phyloP scores from a whole-genome alignment of 495 filamentous ascomycete genomes.

The Penicillium roqueforti region DNA sequence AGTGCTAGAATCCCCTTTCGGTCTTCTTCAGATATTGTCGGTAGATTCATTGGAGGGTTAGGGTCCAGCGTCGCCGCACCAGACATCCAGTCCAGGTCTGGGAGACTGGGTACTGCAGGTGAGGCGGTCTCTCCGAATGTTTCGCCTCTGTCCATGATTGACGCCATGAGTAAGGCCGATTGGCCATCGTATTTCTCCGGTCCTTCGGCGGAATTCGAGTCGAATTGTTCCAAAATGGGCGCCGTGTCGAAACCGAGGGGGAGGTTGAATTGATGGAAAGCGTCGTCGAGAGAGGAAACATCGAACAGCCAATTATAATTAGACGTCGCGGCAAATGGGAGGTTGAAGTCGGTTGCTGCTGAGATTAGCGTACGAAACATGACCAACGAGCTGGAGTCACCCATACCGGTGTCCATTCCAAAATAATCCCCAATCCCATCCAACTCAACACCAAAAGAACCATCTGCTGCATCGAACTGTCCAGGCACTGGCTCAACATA shows the following conservation, averaged over 20 bases:
- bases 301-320: slow-evolving; percentile 58
- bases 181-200: slow-evolving; percentile 16
- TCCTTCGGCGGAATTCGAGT: slow-evolving; percentile 2
- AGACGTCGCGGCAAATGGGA: slow-evolving; percentile 51
- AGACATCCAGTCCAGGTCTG: slow-evolving; percentile 36
- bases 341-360: slow-evolving; percentile 51
- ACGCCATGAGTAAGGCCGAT: slow-evolving; percentile 20
- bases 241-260: slow-evolving; percentile 25
- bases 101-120: slow-evolving; percentile 1
- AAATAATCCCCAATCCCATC: slow-evolving; percentile 25
- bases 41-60: slow-evolving; percentile 12
- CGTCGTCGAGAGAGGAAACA: slow-evolving; percentile 35
- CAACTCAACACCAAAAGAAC: slow-evolving; percentile 26
- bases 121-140: slow-evolving; percentile 3
- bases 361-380: slow-evolving; percentile 7
- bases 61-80: slow-evolving; percentile 15
- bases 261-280: slow-evolving; percentile 30
- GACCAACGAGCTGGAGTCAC: background rate
- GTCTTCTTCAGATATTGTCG: slow-evolving; percentile 29
- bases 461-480: slow-evolving; percentile 38
- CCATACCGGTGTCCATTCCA: slow-evolving; percentile 32
- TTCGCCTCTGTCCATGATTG: slow-evolving; percentile 12
- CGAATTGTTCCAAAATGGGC: slow-evolving; percentile 17
- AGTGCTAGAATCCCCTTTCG: slow-evolving; percentile 41
- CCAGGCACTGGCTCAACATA: slow-evolving; percentile 35